Percentiles rank a stretch among this genome's conserved stretches.
Conservation (phyloP, 306 rosid species). For the Acacia crassicarpa region DNA sequence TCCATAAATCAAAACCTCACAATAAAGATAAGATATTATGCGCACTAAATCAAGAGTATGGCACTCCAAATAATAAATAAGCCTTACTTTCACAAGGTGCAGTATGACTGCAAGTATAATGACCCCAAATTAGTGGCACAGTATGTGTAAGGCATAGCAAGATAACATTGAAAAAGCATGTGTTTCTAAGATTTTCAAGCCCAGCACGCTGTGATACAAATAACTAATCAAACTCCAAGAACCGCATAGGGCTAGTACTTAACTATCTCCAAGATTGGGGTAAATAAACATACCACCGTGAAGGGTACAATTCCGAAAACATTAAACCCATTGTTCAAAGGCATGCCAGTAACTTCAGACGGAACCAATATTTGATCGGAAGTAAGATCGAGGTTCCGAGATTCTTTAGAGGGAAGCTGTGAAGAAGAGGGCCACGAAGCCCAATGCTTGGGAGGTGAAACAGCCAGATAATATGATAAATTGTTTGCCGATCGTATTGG, state of each 20-base stretch:
- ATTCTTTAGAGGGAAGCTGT: conserved; percentile 16
- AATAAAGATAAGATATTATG: background rate
- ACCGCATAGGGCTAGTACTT: background rate
- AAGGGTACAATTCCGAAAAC: conserved; percentile 27
- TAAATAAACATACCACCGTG: conserved; percentile 41
- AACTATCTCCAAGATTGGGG: background rate
- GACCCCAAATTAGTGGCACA: conserved; percentile 65
- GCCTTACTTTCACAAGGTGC: conserved; percentile 48
- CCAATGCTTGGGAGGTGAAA: conserved; percentile 23
- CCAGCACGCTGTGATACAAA: conserved; percentile 76
- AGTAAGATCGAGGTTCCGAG: background rate
- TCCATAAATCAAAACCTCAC: conserved; percentile 5
- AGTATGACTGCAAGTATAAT: conserved; percentile 50
- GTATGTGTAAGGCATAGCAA: conserved; percentile 91
- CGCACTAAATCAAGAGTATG: background rate
- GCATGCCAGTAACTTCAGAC: background rate
- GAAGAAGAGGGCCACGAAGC: conserved; percentile 9
- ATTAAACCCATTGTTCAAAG: background rate
- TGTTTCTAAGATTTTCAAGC: conserved; percentile 74
- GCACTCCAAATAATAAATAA: background rate
- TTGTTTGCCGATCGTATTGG: background rate
- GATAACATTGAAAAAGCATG: conserved; percentile 82
- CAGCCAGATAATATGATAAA: conserved; percentile 4
- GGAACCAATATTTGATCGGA: background rate
- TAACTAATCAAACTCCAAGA: conserved; percentile 4